Base-by-base conservation (phyloP, 768 basidiomycete genomes). In the Lactarius indigo region DNA sequence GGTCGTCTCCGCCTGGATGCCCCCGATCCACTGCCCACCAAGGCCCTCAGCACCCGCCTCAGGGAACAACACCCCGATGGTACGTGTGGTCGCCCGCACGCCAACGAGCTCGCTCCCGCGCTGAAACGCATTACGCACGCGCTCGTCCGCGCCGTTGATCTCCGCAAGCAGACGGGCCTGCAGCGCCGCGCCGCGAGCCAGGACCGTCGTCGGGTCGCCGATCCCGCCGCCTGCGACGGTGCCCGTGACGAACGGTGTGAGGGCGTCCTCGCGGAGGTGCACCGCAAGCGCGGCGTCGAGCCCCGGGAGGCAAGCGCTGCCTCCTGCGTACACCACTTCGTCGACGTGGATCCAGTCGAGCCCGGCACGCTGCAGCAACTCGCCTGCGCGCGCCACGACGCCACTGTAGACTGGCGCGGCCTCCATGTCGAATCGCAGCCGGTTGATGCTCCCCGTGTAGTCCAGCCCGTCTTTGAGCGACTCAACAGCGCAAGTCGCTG, bases 401-500 rank as follows among this genome's bases (percentile, higher is more conserved):
- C 81, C 75, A 61, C 79, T 77, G 74, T 92, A 92, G 28, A 91
- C 78, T 10, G 85, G 70, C 20, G 85, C 78, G 1, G 84, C 83
- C 71, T 77, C 73, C 76, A 74, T 72, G 72, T 73, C 76, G 69
- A 82, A 83, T 10, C 84, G 81, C 67, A 85, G 76, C 10, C 82
- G 79, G 67, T 83, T 86, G 74, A 87, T 83, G 12, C 85, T 82
- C 9, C 87, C 89, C 4, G 91, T 94, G 74, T 89, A 94, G 77
- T 99, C 96, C 42, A 92, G 74, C 1, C 96, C 96, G 65, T 96
- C 95, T 76, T 96, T 96, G 71, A 99, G 84, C 0, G 91, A 92
- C 78, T 97, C 95, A 70, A 99, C 91, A 18, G 91, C 90, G 78
- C 94, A 93, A 1, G 92, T 91, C 2, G 94, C 95, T 1, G 94